These are phyloP conservation scores for Pseudogymnoascus sp. DNA, from an alignment of 2,329 filamentous ascomycete genomes.

Conservation along the genomic window DNA sequence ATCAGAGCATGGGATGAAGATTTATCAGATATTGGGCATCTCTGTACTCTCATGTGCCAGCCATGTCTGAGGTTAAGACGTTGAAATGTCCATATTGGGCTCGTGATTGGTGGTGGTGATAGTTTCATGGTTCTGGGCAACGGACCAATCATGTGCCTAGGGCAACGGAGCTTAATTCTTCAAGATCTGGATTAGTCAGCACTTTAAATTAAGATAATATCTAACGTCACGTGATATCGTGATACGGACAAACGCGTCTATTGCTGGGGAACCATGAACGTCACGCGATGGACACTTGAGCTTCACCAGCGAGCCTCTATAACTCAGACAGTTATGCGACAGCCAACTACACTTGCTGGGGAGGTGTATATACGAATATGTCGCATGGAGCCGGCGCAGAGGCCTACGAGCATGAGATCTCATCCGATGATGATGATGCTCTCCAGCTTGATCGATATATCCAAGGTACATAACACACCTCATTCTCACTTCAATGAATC, in stretches of 20 bases:
- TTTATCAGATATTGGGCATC: not conserved
- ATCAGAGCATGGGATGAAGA: not conserved
- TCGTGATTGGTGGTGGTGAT: slow-evolving; percentile 2
- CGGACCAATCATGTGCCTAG: not conserved
- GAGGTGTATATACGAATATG: slow-evolving; percentile 2
- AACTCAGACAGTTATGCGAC: not conserved
- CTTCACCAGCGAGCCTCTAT: not conserved
- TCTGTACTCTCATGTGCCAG: not conserved
- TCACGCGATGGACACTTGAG: not conserved
- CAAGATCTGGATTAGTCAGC: not conserved
- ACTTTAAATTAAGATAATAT: not conserved
- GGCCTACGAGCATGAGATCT: not conserved
- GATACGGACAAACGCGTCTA: not conserved
- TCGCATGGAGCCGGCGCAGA: not conserved
- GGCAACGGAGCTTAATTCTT: not conserved
- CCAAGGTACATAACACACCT: not conserved
- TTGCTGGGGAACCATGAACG: not conserved
- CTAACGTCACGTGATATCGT: not conserved
- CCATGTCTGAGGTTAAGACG: not conserved
- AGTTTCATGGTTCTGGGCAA: not conserved
- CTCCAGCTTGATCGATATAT: not conserved
- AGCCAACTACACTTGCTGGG: no score
- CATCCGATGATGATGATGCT: not conserved
- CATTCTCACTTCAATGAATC: not conserved
- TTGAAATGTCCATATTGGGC: not conserved